phyloP scores from a whole-genome alignment of 176 grass and related monocot species.

The Hyparrhenia diplandra region DNA sequence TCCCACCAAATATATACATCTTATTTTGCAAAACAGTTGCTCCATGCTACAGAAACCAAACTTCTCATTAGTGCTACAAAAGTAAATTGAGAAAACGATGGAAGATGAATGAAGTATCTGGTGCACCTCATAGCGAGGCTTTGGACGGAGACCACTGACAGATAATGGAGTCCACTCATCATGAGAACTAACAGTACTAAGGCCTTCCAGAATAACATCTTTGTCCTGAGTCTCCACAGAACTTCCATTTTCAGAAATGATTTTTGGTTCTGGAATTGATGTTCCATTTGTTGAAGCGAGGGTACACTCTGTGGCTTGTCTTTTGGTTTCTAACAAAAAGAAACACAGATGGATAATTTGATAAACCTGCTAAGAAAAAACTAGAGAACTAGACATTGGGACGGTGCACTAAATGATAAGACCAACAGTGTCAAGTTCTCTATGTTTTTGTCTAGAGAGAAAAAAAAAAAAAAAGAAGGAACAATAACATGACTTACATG shows the following conservation, averaged over 20 bases:
- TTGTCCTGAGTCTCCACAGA: slow-evolving; percentile 76
- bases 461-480: slow-evolving; percentile 8
- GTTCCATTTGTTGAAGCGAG: slow-evolving; percentile 59
- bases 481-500: slow-evolving; percentile 50
- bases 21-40: slow-evolving; percentile 81
- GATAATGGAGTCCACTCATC: slow-evolving; percentile 85
- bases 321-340: slow-evolving; percentile 55
- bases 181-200: slow-evolving; percentile 62
- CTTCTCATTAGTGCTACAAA: slow-evolving; percentile 31
- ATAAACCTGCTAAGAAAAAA: background rate
- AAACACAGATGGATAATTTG: slow-evolving; percentile 14
- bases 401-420: background rate
- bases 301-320: slow-evolving; percentile 33
- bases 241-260: slow-evolving; percentile 77
- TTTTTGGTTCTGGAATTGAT: slow-evolving; percentile 76
- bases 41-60: slow-evolving; percentile 75
- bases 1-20: slow-evolving; percentile 99
- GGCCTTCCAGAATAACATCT: slow-evolving; percentile 87
- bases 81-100: background rate
- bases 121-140: slow-evolving; percentile 84
- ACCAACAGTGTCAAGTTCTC: background rate
- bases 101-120: slow-evolving; percentile 7
- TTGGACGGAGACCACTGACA: slow-evolving; percentile 61
- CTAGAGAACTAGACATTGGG: background rate
- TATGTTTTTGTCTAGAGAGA: background rate